These are phyloP conservation scores for Voacanga thouarsii DNA, from an alignment of 257 asterid species.

Conservation along the genomic window DNA sequence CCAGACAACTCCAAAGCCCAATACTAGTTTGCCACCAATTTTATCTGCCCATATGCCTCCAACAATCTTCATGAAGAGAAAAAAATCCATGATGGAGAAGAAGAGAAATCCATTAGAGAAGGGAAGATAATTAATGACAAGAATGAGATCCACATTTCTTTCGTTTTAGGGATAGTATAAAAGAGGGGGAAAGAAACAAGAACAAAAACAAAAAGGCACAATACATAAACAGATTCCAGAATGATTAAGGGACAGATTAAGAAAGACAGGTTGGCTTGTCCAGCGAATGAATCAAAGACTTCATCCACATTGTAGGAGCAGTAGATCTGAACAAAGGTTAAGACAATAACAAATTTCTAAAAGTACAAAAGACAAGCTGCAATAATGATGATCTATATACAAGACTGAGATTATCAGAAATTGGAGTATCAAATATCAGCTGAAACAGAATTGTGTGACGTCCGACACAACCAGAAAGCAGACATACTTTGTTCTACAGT, in stretches of 20 bases:
- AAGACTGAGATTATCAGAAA: background rate
- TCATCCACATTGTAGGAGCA: too few relatives aligned
- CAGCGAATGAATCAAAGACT: background rate
- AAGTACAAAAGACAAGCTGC: background rate
- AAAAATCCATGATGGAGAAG: background rate
- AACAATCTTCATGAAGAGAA: slow-evolving; percentile 49
- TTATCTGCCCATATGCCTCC: slow-evolving; percentile 99
- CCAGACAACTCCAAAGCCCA: slow-evolving; percentile 98
- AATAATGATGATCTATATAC: background rate
- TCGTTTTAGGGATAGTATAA: background rate
- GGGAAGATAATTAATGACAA: background rate
- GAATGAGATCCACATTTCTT: background rate
- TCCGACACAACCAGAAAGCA: slow-evolving; percentile 2
- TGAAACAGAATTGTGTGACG: background rate
- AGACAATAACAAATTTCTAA: background rate
- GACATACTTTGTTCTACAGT: background rate
- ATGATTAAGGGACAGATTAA: background rate
- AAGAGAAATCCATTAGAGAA: slow-evolving; percentile 2
- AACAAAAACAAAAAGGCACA: background rate
- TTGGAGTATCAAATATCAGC: background rate
- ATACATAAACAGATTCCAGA: background rate
- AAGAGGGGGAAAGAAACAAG: background rate
- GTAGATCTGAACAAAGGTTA: background rate
- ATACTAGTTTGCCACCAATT: slow-evolving; percentile 88
- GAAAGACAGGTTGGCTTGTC: background rate